These are phyloP conservation scores for Stylonectria norvegica DNA, from an alignment of 2,329 filamentous ascomycete species.

Conservation along the genomic window DNA sequence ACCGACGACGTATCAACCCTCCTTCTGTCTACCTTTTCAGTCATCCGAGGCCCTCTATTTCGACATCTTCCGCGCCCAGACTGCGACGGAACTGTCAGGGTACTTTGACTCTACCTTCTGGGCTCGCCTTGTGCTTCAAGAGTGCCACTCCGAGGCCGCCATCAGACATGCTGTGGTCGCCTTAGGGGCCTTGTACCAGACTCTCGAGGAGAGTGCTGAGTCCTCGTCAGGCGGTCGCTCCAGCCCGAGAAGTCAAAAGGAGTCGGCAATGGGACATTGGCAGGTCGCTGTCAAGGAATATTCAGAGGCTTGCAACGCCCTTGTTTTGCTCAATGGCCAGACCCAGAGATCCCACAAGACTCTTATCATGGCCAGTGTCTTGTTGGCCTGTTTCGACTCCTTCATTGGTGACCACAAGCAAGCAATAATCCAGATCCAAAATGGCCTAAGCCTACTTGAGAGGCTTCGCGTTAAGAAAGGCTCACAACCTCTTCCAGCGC, in stretches of 20 bases:
- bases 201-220: slow-evolving; percentile 55
- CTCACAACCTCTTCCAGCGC: slow-evolving; percentile 13
- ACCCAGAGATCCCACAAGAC: slow-evolving; percentile 48
- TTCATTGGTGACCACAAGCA: slow-evolving; percentile 62
- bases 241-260: slow-evolving; percentile 18
- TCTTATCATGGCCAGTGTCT: slow-evolving; percentile 61
- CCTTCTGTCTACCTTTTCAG: slow-evolving; percentile 44
- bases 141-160: slow-evolving; percentile 58
- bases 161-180: slow-evolving; percentile 65
- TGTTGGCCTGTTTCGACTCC: slow-evolving; percentile 66
- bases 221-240: slow-evolving; percentile 37
- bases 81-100: slow-evolving; percentile 60
- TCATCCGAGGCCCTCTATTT: slow-evolving; percentile 58
- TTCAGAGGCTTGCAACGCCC: slow-evolving; percentile 51
- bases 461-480: slow-evolving; percentile 46
- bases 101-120: slow-evolving; percentile 67
- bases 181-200: slow-evolving; percentile 64
- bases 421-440: slow-evolving; percentile 60
- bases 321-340: slow-evolving; percentile 43
- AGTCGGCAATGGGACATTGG: slow-evolving; percentile 49
- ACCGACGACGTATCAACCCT: slow-evolving; percentile 41
- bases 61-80: slow-evolving; percentile 58
- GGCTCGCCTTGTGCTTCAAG: slow-evolving; percentile 59
- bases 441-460: slow-evolving; percentile 53
- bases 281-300: slow-evolving; percentile 60